Base-by-base conservation (phyloP, 352 stramenopile species). In the Phytophthora melonis region DNA sequence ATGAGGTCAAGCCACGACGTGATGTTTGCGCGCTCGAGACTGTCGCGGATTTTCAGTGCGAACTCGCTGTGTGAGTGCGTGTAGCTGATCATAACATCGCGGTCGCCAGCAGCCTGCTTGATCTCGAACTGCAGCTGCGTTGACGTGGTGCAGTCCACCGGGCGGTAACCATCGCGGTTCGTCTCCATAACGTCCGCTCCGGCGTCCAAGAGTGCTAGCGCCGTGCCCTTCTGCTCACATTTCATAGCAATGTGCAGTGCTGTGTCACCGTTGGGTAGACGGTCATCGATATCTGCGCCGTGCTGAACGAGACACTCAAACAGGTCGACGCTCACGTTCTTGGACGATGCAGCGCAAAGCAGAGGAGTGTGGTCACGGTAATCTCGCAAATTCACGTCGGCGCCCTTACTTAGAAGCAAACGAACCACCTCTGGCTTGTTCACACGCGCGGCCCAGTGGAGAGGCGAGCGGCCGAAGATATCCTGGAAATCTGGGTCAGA, bases 81-180 rank as follows among this genome's bases (percentile, higher is more conserved):
- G 77, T 96, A 96, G 66, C 84, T 93, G 70, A 96, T 96, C 88
- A 96, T 95, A 14, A 96, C 89, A 53, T 96, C 89, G 32, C 89
- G 89, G 41, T 90, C 88, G 5, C 89, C 89, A 0, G 88, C 88
- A 23, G 82, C 86, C 27, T 84, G 83, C 65, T 95, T 95, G 66
- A 95, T 91, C 53, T 93, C 86, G 55, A 94, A 96, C 63, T 94
- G 89, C 18, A 96, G 75, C 63, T 86, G 82, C 11, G 87, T 93
- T 11, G 89, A 93, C 1, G 89, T 93, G n/a, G 89, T 93, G 75
- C 87, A 93, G 56, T 96, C 89, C 18, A 94, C 77, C 1, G 89
- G 84, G 13, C 87, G 89, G 41, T 87, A 84, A 10, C 87, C 87
- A 36, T 92, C 88, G 18, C 78, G 63, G 69, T 94, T 94, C 13